A percentile compares a stretch with the other conserved stretches of the same genome.
These are phyloP conservation scores for Ilyonectria sp. DNA, from an alignment of 2,329 filamentous ascomycete genomes.

Conservation along the genomic window DNA sequence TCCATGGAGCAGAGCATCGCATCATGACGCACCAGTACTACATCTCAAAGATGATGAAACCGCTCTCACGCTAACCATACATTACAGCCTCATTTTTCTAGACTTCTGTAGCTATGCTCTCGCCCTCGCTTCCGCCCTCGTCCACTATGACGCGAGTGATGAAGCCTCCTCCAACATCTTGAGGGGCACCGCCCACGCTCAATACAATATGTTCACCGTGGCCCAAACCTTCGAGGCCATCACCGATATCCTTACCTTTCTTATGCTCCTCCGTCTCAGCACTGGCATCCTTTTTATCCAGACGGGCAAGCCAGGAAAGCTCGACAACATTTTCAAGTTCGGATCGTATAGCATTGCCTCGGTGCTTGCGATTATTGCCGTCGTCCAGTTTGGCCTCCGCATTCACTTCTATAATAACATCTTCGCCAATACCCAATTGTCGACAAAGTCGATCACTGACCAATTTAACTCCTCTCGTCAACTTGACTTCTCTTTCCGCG, in stretches of 20 bases:
- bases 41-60: no score
- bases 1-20: not conserved
- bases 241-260: conserved; percentile 40
- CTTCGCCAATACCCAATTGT: not conserved
- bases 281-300: conserved; percentile 40
- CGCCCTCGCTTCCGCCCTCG: conserved; percentile 18
- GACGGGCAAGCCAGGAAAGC: conserved; percentile 4
- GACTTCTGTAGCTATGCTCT: conserved; percentile 33
- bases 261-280: conserved; percentile 44
- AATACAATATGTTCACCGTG: conserved; percentile 22
- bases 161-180: not conserved
- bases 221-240: conserved; percentile 23
- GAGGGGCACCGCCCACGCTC: conserved; percentile 10
- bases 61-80: conserved; percentile 2
- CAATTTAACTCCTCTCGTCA: conserved; percentile 13
- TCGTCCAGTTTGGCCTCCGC: conserved; percentile 38
- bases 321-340: conserved; percentile 36
- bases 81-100: conserved; percentile 40
- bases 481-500: conserved; percentile 30
- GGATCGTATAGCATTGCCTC: conserved; percentile 31
- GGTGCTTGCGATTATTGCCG: conserved; percentile 34
- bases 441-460: not conserved
- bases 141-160: not conserved
- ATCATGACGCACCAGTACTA: not conserved
- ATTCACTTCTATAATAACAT: conserved; percentile 25